These are phyloP conservation scores for Trichoderma sp. DNA, from an alignment of 2,329 filamentous ascomycete species.

Conservation along the genomic window DNA sequence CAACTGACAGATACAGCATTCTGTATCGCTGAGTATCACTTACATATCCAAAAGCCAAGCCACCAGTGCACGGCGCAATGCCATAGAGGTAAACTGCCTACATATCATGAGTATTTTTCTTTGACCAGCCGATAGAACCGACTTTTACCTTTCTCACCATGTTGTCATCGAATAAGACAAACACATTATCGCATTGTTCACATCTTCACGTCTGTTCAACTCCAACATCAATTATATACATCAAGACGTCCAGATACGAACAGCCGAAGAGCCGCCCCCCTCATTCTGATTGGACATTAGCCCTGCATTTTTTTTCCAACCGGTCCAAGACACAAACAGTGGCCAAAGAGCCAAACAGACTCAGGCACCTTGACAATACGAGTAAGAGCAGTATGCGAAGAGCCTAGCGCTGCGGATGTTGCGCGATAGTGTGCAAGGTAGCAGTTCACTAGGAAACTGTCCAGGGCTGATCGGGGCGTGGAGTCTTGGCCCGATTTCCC, in stretches of 20 bases:
- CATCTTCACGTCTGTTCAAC: neutral
- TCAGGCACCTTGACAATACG: no score
- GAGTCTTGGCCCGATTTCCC: no score
- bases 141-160: conserved; percentile 24
- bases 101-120: neutral
- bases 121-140: neutral
- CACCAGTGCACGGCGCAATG: conserved; percentile 27
- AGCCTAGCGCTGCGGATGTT: no score
- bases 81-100: conserved; percentile 25
- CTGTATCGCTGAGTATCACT: neutral
- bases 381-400: no score
- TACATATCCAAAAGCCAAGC: conserved; percentile 29
- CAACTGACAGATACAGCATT: neutral
- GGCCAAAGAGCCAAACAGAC: no score
- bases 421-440: no score
- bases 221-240: conserved; percentile 16
- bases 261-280: conserved; percentile 19
- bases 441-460: no score
- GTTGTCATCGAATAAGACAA: neutral
- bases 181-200: conserved; percentile 1
- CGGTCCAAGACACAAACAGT: no score
- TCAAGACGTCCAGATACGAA: neutral
- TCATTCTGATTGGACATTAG: conserved; percentile 14
- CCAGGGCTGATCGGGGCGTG: no score
- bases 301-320: neutral